Percentiles rank a stretch among this genome's conserved stretches.
phyloP scores from a whole-genome alignment of 371 early-diverging fungal species.

The Actinomortierella wolfii region DNA sequence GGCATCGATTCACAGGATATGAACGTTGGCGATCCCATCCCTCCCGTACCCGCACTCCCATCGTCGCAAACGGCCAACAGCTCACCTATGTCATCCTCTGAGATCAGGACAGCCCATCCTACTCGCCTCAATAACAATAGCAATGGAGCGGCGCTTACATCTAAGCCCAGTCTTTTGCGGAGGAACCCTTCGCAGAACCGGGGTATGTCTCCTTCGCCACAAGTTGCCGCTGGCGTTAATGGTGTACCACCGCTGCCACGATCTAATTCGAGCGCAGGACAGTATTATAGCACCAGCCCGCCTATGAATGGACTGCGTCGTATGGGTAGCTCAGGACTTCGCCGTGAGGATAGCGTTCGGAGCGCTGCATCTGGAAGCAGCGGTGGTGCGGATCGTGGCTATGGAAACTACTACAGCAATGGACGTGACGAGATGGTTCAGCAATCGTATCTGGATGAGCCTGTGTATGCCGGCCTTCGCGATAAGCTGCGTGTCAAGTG shows the following conservation, averaged over 20 bases:
- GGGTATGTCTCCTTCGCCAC: too few species aligned
- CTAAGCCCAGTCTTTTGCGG: too few species aligned
- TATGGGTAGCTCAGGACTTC: slow-evolving; percentile 19
- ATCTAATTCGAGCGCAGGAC: too few species aligned
- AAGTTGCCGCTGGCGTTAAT: too few species aligned
- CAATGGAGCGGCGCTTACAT: too few species aligned
- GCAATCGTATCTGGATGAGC: slow-evolving; percentile 19
- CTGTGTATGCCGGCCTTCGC: slow-evolving; percentile 32
- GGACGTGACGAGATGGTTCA: slow-evolving; percentile 7
- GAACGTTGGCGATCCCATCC: too few species aligned
- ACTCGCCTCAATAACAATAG: too few species aligned
- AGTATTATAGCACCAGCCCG: slow-evolving; percentile 16
- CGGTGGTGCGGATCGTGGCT: slow-evolving; percentile 14
- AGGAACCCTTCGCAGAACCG: too few species aligned
- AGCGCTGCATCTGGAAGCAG: slow-evolving; percentile 19
- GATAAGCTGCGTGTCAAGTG: slow-evolving; percentile 76
- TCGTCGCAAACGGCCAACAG: too few species aligned
- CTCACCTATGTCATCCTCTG: too few species aligned
- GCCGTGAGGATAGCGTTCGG: slow-evolving; percentile 35
- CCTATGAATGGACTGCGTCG: slow-evolving; percentile 17
- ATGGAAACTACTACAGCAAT: slow-evolving; percentile 7
- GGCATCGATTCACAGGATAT: slow-evolving; percentile 9
- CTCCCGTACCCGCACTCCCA: too few species aligned
- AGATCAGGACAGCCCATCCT: too few species aligned
- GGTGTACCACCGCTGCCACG: not conserved